These are phyloP conservation scores for Cordyceps cicadae DNA, from an alignment of 2,329 filamentous ascomycete species.

Conservation along the genomic window DNA sequence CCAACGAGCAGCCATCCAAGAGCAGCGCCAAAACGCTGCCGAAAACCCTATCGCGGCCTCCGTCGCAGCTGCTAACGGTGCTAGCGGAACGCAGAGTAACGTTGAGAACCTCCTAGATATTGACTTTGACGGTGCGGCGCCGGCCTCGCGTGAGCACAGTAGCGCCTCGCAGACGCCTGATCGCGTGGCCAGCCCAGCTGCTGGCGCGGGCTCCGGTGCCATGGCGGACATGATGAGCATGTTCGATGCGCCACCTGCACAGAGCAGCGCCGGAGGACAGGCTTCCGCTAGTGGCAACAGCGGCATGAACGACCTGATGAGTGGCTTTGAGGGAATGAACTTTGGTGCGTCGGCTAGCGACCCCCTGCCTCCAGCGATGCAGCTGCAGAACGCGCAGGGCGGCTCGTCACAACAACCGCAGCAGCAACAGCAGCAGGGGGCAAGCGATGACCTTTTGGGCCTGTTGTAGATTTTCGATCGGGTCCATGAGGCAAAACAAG, in stretches of 20 bases:
- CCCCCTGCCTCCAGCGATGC: slow-evolving; percentile 56
- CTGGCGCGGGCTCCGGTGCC: slow-evolving; percentile 32
- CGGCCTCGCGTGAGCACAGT: slow-evolving; percentile 67
- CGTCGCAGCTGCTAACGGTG: slow-evolving; percentile 59
- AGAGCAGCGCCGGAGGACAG: slow-evolving; percentile 28
- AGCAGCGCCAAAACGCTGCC: slow-evolving; percentile 82
- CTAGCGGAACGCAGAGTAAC: slow-evolving; percentile 59
- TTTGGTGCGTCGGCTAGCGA: slow-evolving; percentile 54
- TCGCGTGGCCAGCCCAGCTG: slow-evolving; percentile 55
- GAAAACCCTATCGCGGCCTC: slow-evolving; percentile 92
- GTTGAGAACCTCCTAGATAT: slow-evolving; percentile 94
- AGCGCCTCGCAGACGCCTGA: slow-evolving; percentile 55
- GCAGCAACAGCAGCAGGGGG: slow-evolving; percentile 42
- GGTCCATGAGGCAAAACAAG: slow-evolving; percentile 7
- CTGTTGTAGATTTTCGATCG: slow-evolving; percentile 27
- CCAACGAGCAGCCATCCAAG: slow-evolving; percentile 91
- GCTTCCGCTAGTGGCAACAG: slow-evolving; percentile 33
- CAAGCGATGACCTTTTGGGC: slow-evolving; percentile 51
- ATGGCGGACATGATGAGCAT: slow-evolving; percentile 61
- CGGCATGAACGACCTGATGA: slow-evolving; percentile 81
- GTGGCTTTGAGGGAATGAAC: slow-evolving; percentile 76
- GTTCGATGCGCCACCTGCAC: slow-evolving; percentile 56
- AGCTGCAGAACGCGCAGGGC: slow-evolving; percentile 36
- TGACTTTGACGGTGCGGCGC: slow-evolving; percentile 87
- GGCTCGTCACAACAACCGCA: slow-evolving; percentile 13